Percentiles rank a stretch among this genome's conserved stretches.
phyloP scores from a whole-genome alignment of 495 filamentous ascomycete genomes.

The Aspergillus heteromorphus region DNA sequence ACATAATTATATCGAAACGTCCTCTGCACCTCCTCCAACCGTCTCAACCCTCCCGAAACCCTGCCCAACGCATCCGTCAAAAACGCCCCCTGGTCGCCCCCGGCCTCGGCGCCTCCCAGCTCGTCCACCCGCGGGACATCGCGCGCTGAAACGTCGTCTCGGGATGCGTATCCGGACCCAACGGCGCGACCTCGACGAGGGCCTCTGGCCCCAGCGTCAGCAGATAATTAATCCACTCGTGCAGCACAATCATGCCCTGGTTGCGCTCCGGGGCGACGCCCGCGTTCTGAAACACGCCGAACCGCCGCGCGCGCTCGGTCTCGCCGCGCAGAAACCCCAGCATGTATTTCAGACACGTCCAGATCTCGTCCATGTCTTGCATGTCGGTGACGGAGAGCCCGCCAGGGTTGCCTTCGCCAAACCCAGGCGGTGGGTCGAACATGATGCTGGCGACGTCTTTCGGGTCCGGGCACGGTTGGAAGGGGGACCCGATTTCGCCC shows the following conservation, averaged over 20 bases:
- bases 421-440: constrained; percentile 3
- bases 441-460: constrained; percentile 6
- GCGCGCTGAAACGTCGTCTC: constrained; percentile 6
- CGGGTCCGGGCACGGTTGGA: constrained; percentile 5
- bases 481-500: neutral
- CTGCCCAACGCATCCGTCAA: neutral
- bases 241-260: neutral
- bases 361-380: constrained; percentile 11
- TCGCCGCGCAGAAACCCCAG: constrained; percentile 6
- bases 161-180: neutral
- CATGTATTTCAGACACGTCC: constrained; percentile 4
- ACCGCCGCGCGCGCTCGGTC: constrained; percentile 1
- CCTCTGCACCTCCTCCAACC: constrained; percentile 1
- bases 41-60: neutral
- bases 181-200: constrained; percentile 3
- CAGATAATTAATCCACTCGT: constrained; percentile 8
- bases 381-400: constrained; percentile 2
- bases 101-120: neutral
- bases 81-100: neutral
- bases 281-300: constrained; percentile 2
- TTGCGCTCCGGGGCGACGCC: neutral
- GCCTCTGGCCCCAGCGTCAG: constrained; percentile 6
- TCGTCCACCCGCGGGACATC: constrained; percentile 5
- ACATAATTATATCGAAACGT: neutral
- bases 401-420: constrained; percentile 7